Evolutionary conservation across 495 filamentous ascomycete genomes (phyloP).

Genomic region (Talaromyces ruber): DNA sequence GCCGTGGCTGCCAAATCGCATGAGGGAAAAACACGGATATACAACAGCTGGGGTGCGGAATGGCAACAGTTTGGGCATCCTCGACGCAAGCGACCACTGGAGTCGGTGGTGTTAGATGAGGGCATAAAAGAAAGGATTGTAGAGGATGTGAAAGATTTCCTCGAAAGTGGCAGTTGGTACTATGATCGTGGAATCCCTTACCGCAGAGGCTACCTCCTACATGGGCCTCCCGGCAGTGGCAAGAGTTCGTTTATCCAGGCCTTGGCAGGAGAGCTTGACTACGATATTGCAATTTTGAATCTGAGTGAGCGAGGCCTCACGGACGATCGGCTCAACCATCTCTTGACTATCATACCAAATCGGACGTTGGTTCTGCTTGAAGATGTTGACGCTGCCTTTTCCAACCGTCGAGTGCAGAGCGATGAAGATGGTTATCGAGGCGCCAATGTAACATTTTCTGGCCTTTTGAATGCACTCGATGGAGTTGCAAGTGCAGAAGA

Average conservation of each 20-base stretch:
- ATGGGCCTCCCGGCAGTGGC: slow-evolving; percentile 88
- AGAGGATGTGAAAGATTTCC: slow-evolving; percentile 75
- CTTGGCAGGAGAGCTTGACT: slow-evolving; percentile 83
- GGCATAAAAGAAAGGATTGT: slow-evolving; percentile 84
- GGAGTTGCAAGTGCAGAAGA: slow-evolving; percentile 95
- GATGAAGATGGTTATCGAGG: slow-evolving; percentile 83
- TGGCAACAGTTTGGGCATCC: slow-evolving; percentile 87
- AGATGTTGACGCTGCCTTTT: slow-evolving; percentile 91
- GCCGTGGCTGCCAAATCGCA: slow-evolving; percentile 62
- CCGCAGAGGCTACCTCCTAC: slow-evolving; percentile 83
- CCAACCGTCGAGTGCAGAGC: slow-evolving; percentile 59
- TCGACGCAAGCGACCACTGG: slow-evolving; percentile 74
- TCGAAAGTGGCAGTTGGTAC: slow-evolving; percentile 77
- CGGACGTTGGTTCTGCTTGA: slow-evolving; percentile 83
- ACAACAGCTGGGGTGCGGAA: slow-evolving; percentile 67
- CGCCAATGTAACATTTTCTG: slow-evolving; percentile 90
- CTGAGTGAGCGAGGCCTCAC: slow-evolving; percentile 88
- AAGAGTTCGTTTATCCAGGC: slow-evolving; percentile 97
- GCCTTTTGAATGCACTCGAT: slow-evolving; percentile 86
- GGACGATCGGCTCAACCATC: slow-evolving; percentile 81
- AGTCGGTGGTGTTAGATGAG: slow-evolving; percentile 78
- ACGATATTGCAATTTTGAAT: slow-evolving; percentile 90
- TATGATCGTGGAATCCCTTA: slow-evolving; percentile 93
- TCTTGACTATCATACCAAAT: slow-evolving; percentile 79
- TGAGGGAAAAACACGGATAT: slow-evolving; percentile 93